phyloP scores from a whole-genome alignment of 2,329 filamentous ascomycete species.

The Botryotinia calthae region DNA sequence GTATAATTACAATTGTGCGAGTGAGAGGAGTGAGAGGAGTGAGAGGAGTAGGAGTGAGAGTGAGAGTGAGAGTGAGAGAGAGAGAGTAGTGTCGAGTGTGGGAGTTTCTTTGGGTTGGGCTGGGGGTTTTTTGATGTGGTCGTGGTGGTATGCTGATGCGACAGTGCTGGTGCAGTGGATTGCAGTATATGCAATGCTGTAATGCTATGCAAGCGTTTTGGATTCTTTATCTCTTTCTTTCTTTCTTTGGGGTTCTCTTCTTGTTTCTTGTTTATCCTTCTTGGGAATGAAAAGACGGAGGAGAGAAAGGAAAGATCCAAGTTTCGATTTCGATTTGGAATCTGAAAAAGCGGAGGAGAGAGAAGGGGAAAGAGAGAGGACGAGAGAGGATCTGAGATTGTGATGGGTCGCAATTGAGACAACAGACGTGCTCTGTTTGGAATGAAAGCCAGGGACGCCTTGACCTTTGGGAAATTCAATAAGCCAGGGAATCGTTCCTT shows the following conservation, averaged over 20 bases:
- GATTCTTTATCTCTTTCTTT: neutral
- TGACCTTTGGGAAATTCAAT: slow-evolving; percentile 15
- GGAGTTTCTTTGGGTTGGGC: neutral
- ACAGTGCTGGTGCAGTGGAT: slow-evolving; percentile 7
- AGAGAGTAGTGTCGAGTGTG: neutral
- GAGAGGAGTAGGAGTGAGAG: neutral
- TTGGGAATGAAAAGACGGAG: neutral
- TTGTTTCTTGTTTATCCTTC: neutral
- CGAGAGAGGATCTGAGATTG: neutral
- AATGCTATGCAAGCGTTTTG: slow-evolving; percentile 13
- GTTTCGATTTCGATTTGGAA: neutral
- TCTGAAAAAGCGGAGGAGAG: neutral
- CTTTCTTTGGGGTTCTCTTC: neutral
- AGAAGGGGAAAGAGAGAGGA: neutral
- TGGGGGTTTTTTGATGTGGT: neutral
- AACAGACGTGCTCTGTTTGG: slow-evolving; percentile 19
- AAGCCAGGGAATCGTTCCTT: slow-evolving; percentile 15
- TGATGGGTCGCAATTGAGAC: slow-evolving; percentile 16
- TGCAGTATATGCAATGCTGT: slow-evolving; percentile 7
- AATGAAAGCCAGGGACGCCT: slow-evolving; percentile 15
- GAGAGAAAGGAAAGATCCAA: neutral
- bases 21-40: neutral
- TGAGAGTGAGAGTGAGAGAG: neutral
- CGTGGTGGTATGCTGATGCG: neutral
- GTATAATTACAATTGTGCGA: slow-evolving; percentile 9